Evolutionary conservation across 805 yeast species (phyloP), one percentile per base, ranked within the genome.

Genomic region (Nakazawaea wyomingensis): DNA sequence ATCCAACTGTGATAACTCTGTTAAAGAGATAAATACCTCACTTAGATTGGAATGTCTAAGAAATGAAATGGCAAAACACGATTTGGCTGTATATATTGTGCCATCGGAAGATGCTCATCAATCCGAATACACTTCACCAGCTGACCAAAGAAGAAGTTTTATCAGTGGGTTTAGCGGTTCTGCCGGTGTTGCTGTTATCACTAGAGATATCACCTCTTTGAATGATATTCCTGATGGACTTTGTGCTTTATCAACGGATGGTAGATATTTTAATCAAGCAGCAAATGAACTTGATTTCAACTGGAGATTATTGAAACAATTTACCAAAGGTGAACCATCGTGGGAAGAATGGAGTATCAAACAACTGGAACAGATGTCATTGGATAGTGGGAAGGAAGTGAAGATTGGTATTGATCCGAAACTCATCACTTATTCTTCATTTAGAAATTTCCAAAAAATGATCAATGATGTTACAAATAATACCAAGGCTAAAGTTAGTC

Each of bases 51-150:
- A 65, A 32, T 68, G 66, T 17, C 65, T 90, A 46, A 73, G 97
- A 54, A 52, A 63, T 32, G 68, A 73, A 48, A 86, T 93, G 90
- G 73, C 71, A 34, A 62, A 69, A 35, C 60, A 77, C 44, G 78
- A 75, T 28, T 58, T 91, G 30, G 86, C 82, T 9, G 81, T 87
- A 27, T 91, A 93, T 60, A 69, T 76, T 11, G 46, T 64, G 14
- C 82, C 82, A 6, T 72, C 80, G 8, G 82, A 77, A 56, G 85
- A 78, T 58, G 77, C 74, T 40, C 85, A 78, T 57, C 84, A 78
- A 58, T 68, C 76, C n/a, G 84, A 78, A 54, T 78, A 78, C 49
- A 76, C 77, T 19, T 66, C 80, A 1, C 51, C 69, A 3, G 60
- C 62, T 37, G 84, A 78, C 53, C 79, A 78, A 54, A 68, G 75